Base-by-base conservation (phyloP, 139 green algal genomes). In the Penium margaritaceum region DNA sequence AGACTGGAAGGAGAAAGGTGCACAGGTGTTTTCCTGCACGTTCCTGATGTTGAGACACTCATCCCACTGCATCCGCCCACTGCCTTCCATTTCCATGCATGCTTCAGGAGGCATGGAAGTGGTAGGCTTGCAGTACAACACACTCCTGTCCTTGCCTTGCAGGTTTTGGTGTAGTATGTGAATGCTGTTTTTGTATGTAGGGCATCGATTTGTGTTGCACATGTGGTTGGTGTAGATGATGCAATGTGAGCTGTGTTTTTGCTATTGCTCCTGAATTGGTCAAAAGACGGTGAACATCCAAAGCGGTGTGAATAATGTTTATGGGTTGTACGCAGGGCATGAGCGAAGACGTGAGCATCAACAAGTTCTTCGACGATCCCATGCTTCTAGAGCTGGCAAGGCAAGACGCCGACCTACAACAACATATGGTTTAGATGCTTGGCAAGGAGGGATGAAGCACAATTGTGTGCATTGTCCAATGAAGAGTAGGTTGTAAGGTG, bases 331-430 rank as follows among this genome's bases (percentile, higher is more conserved):
- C 41, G 9, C 41, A 80, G 74, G 95, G 95, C 74, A 97, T 99
- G 95, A 93, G 81, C 60, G 94, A 98, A 54, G 92, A 98, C 61
- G 94, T 99, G 32, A 90, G 81, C 35, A 90, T 96, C 57, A 88
- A 85, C 81, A 91, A 94, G 76, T 97, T 92, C 90, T 97, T 99
- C 72, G 94, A 99, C 76, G 93, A 97, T 72, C 85, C 88, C 32
- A 92, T 97, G 88, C 81, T 99, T 46, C 71, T 95, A 58, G 88
- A 94, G 85, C 86, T 98, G 58, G 92, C 90, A 15, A 79, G 81
- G 67, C 87, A 94, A 68, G 91, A 97, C 62, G 87, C 88, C 3
- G 90, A 93, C 43, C 81, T 95, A 58, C 79, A 88, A 19, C 68
- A 79, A n/a, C n/a, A n/a, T n/a, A n/a, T n/a, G n/a, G n/a, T n/a